Evolutionary conservation across 768 basidiomycete species (phyloP), one percentile per base, ranked within the genome.

Genomic region (Kondoa subrosea): DNA sequence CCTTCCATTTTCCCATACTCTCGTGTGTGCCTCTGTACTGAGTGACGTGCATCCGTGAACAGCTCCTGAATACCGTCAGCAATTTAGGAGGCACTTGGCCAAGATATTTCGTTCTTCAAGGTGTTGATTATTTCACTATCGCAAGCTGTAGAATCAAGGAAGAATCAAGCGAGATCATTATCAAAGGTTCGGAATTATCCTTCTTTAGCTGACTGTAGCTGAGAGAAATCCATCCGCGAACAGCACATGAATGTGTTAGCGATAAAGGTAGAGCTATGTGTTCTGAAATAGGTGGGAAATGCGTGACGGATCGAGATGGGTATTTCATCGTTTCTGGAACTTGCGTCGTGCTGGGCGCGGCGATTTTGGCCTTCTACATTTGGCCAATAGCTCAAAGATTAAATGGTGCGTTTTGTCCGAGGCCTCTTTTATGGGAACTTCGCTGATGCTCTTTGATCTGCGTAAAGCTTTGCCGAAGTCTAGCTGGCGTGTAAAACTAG

Each of bases 41-140:
- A 25, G 59, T 67, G 40, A 21, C 8, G 8, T 8, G 65, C 32
- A 3, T 29, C 34, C 32, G 14, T n/a, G 12, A 57, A 4, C 73
- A 96, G 90, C 80, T 99, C 15, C 78, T 99, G 57, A 96, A 96
- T 76, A 99, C 95, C 17, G 90, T 95, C 73, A 84, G 87, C 21
- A 99, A 99, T 76, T 83, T 99, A 72, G 95, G 95, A 57, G 95
- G 95, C 26, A 99, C 95, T 2, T 97, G 95, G 93, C 95, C 95
- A 4, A 86, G 87, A 73, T 95, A 85, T 79, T 92, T 96, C 73
- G 86, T 99, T 56, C 81, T 99, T n/a, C 90, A 91, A 80, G 91
- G 88, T 82, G 90, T 97, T 70, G 95, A 99, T 77, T 77, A 83
- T 34, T 88, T 97, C 74, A 90, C 84, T 61, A 82, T 85, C 34